These are phyloP conservation scores for Phylloporus rhodoxanthus DNA, from an alignment of 768 basidiomycete genomes.

Conservation along the genomic window DNA sequence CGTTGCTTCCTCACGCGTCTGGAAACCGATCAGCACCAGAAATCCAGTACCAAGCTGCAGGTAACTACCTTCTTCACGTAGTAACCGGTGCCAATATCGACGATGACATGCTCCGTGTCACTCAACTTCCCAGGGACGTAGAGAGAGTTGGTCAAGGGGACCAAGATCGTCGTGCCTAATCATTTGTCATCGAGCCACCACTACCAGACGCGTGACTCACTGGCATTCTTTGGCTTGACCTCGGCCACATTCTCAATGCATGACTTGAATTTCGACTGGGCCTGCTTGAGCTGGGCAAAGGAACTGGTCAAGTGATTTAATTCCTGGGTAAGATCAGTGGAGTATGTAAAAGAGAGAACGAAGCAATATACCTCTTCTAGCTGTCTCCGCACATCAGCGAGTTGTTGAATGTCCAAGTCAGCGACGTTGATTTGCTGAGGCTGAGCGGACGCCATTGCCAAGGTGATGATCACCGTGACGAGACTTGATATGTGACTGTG, in stretches of 20 bases:
- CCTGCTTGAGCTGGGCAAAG: conserved; percentile 87
- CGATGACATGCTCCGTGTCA: conserved; percentile 80
- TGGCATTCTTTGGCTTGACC: conserved; percentile 63
- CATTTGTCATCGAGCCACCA: neutral
- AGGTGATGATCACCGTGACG: no score
- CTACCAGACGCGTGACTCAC: conserved; percentile 28
- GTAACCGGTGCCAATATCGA: conserved; percentile 96
- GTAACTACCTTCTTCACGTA: conserved; percentile 81
- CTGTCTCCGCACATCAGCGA: conserved; percentile 85
- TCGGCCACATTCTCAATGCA: conserved; percentile 79
- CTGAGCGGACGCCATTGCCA: conserved; percentile 39
- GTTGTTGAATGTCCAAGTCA: conserved; percentile 81
- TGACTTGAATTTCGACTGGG: conserved; percentile 85
- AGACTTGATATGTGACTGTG: no score
- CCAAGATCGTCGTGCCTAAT: conserved; percentile 80
- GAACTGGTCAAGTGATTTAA: conserved; percentile 86
- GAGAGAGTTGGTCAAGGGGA: conserved; percentile 90
- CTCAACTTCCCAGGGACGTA: conserved; percentile 90
- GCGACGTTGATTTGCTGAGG: conserved; percentile 70
- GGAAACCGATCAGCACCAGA: conserved; percentile 6
- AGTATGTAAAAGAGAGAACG: neutral
- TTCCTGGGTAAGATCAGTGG: conserved; percentile 51
- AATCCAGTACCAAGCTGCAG: conserved; percentile 7
- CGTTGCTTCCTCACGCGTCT: conserved; percentile 78
- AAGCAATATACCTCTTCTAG: conserved; percentile 69